Conservation (phyloP, 768 basidiomycete species). For the Boletus rex-veris region DNA sequence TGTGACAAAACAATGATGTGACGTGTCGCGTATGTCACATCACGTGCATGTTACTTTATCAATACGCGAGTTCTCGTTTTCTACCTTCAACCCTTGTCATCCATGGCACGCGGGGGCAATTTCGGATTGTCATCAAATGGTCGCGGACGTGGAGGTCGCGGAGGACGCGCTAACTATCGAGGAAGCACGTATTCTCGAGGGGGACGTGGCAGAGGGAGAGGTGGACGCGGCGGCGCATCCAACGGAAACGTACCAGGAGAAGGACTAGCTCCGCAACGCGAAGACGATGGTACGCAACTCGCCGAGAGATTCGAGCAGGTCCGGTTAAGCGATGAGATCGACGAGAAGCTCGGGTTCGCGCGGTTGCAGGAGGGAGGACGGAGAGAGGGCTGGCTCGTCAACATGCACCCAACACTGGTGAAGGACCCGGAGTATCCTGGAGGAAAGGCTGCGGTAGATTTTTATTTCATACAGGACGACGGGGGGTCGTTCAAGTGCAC, state of each 20-base stretch:
- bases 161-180: constrained; percentile 35
- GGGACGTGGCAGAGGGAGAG: constrained; percentile 48
- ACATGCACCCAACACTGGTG: constrained; percentile 96
- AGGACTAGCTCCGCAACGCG: constrained; percentile 56
- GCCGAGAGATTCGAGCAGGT: constrained; percentile 86
- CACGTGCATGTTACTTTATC: constrained; percentile 13
- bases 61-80: constrained; percentile 7
- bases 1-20: constrained; percentile 13
- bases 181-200: constrained; percentile 40
- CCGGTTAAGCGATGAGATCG: constrained; percentile 75
- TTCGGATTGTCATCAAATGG: constrained; percentile 57
- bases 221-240: constrained; percentile 30
- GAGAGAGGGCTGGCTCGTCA: constrained; percentile 92
- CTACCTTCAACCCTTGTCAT: background rate
- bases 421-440: constrained; percentile 82
- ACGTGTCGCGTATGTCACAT: constrained; percentile 26
- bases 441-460: constrained; percentile 90
- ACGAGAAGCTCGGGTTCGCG: constrained; percentile 88
- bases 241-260: constrained; percentile 39
- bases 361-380: constrained; percentile 73
- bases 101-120: constrained; percentile 44
- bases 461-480: constrained; percentile 96
- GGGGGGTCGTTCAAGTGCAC: constrained; percentile 96
- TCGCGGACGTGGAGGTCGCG: constrained; percentile 37
- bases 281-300: constrained; percentile 86